phyloP scores from a whole-genome alignment of 2,329 filamentous ascomycete species.

The Bipolaris oryzae region DNA sequence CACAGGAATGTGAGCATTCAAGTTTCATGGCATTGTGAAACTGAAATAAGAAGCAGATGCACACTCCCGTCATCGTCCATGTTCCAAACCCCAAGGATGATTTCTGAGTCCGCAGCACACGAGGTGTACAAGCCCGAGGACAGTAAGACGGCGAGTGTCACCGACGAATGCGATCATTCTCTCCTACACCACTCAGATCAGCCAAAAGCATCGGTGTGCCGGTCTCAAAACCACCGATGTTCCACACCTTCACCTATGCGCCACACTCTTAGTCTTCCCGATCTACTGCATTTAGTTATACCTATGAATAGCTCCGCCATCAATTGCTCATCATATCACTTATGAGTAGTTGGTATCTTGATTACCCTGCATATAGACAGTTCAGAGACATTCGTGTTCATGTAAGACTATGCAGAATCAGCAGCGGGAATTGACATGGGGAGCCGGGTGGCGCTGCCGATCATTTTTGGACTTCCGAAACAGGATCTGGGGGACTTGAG shows the following conservation, averaged over 20 bases:
- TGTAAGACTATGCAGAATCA: constrained; percentile 9
- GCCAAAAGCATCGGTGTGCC: constrained; percentile 13
- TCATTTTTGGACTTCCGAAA: constrained; percentile 5
- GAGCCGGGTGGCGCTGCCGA: constrained; percentile 9
- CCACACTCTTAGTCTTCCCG: constrained; percentile 3
- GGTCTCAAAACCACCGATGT: constrained; percentile 12
- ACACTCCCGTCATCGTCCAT: neutral
- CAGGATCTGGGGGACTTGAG: neutral
- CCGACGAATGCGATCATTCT: constrained; percentile 8
- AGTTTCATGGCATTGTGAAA: constrained; percentile 9
- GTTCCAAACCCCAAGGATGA: constrained; percentile 3
- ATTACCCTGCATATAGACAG: constrained; percentile 1
- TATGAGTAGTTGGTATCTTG: neutral
- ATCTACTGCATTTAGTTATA: neutral
- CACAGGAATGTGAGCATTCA: neutral
- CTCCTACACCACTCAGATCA: constrained; percentile 11
- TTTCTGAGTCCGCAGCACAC: constrained; percentile 15
- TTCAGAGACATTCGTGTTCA: neutral
- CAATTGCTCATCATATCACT: constrained; percentile 4
- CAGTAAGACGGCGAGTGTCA: constrained; percentile 9
- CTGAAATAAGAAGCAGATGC: constrained; percentile 4
- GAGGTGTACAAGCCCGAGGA: constrained; percentile 2
- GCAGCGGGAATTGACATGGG: constrained; percentile 14
- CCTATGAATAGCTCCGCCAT: constrained; percentile 12
- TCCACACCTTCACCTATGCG: constrained; percentile 9